Conservation (phyloP, 768 basidiomycete species). For the Polyporus arcularius region DNA sequence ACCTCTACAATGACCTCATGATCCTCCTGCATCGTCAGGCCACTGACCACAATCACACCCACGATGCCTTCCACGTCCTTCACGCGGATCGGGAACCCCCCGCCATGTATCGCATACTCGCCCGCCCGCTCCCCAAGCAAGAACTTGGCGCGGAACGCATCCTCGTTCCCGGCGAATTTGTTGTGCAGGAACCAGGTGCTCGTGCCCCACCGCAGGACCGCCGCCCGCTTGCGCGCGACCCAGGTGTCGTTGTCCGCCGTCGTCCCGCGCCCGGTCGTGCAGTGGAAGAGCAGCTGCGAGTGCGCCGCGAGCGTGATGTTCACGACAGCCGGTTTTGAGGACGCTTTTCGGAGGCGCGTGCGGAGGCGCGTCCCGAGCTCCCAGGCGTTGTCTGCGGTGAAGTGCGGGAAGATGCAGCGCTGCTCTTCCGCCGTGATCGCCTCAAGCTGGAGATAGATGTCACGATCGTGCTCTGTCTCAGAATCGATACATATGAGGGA, state of each 20-base stretch:
- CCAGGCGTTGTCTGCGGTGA: conserved; percentile 26
- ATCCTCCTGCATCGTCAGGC: conserved; percentile 26
- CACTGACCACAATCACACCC: conserved; percentile 25
- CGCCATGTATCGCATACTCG: conserved; percentile 25
- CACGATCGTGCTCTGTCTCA: no score
- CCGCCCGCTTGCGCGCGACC: conserved; percentile 26
- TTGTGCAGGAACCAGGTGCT: conserved; percentile 23
- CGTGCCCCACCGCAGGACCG: conserved; percentile 23
- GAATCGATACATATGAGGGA: background rate
- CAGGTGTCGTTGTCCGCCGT: conserved; percentile 25
- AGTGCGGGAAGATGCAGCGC: conserved; percentile 22
- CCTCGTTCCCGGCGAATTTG: conserved; percentile 21
- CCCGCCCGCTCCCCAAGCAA: conserved; percentile 21
- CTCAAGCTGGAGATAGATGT: conserved; percentile 12
- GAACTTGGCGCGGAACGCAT: conserved; percentile 22
- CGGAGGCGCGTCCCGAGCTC: conserved; percentile 21
- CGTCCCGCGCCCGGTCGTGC: conserved; percentile 21
- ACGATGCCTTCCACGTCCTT: conserved; percentile 23
- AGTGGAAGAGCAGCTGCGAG: conserved; percentile 26
- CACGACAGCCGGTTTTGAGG: conserved; percentile 22
- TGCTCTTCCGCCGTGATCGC: conserved; percentile 14
- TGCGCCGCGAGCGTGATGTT: conserved; percentile 26
- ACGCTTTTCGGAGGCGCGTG: conserved; percentile 17
- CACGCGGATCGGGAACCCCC: conserved; percentile 24
- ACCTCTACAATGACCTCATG: conserved; percentile 25